Evolutionary conservation across 2,329 filamentous ascomycete species (phyloP).

Genomic region (Epichloe brachyelytri): DNA sequence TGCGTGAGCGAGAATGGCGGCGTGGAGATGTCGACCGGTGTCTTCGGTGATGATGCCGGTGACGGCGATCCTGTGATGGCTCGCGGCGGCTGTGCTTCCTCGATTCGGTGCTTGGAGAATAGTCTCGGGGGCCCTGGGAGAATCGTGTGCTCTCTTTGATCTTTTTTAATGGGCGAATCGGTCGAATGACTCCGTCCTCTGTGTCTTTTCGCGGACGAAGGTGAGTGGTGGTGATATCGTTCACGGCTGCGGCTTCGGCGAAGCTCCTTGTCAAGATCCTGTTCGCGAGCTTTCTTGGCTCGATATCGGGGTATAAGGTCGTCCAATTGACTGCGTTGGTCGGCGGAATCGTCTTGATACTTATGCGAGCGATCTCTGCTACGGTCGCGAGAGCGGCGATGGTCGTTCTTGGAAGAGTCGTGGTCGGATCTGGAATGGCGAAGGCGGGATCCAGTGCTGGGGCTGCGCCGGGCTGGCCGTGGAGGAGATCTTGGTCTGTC

Average conservation of each 20-base stretch:
- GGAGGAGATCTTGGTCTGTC: conserved; percentile 20
- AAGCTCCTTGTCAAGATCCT: conserved; percentile 18
- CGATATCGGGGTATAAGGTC: conserved; percentile 27
- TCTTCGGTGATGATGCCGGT: conserved; percentile 7
- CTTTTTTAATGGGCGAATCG: conserved; percentile 24
- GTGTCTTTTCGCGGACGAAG: conserved; percentile 27
- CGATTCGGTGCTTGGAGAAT: conserved; percentile 23
- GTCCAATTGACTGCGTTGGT: conserved; percentile 18
- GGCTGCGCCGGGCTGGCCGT: conserved; percentile 18
- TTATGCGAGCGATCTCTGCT: conserved; percentile 21
- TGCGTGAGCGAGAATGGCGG: conserved; percentile 16
- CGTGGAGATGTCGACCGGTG: conserved; percentile 14
- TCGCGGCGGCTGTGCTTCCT: conserved; percentile 18
- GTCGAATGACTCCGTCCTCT: conserved; percentile 30
- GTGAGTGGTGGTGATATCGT: conserved; percentile 20
- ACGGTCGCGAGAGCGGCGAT: conserved; percentile 25
- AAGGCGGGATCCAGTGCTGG: conserved; percentile 17
- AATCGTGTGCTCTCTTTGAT: conserved; percentile 22
- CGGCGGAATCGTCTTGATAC: conserved; percentile 14
- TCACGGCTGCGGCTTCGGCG: conserved; percentile 23
- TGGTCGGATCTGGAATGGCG: conserved; percentile 21
- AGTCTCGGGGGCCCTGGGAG: conserved; percentile 26
- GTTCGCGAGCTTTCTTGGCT: conserved; percentile 18
- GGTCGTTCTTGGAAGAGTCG: conserved; percentile 20
- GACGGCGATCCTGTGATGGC: conserved; percentile 20